phyloP scores from a whole-genome alignment of 1,284 basidiomycete species.

The Neolentinus lepideus region DNA sequence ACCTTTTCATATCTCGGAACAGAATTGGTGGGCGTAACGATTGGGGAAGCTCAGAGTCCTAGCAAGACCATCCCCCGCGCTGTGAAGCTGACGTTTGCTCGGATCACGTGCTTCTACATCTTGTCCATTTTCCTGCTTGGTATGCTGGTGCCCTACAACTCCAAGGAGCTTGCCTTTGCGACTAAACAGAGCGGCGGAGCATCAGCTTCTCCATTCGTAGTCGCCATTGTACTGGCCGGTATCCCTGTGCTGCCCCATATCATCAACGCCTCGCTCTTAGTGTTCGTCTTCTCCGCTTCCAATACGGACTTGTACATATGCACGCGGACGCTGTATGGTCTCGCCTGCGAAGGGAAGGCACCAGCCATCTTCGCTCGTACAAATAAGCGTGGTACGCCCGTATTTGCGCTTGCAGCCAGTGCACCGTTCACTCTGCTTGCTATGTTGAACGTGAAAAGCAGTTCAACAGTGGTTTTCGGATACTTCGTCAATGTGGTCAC shows the following conservation, averaged over 20 bases:
- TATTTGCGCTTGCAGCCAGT: background rate
- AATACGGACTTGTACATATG: conserved; percentile 63
- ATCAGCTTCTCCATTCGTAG: conserved; percentile 75
- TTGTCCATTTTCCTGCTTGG: conserved; percentile 64
- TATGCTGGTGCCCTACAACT: conserved; percentile 42
- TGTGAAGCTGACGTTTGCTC: conserved; percentile 45
- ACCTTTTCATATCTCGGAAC: conserved; percentile 56
- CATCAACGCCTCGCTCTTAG: conserved; percentile 71
- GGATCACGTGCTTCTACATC: conserved; percentile 68
- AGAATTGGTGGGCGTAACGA: conserved; percentile 41
- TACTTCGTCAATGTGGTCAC: conserved; percentile 71
- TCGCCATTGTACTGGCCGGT: conserved; percentile 41
- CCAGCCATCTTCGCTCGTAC: conserved; percentile 51
- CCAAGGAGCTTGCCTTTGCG: conserved; percentile 21
- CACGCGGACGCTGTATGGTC: conserved; percentile 58
- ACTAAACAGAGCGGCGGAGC: conserved; percentile 55
- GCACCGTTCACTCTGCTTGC: background rate
- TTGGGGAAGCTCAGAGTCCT: conserved; percentile 43
- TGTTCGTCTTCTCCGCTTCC: conserved; percentile 69
- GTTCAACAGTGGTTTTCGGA: conserved; percentile 40
- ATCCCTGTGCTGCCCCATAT: conserved; percentile 57
- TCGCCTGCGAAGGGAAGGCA: conserved; percentile 63
- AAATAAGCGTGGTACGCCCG: conserved; percentile 32
- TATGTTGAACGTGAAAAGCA: conserved; percentile 46
- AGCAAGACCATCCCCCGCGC: conserved; percentile 51